Conservation (phyloP, 2,329 filamentous ascomycete genomes). For the Cordyceps farinosa region DNA sequence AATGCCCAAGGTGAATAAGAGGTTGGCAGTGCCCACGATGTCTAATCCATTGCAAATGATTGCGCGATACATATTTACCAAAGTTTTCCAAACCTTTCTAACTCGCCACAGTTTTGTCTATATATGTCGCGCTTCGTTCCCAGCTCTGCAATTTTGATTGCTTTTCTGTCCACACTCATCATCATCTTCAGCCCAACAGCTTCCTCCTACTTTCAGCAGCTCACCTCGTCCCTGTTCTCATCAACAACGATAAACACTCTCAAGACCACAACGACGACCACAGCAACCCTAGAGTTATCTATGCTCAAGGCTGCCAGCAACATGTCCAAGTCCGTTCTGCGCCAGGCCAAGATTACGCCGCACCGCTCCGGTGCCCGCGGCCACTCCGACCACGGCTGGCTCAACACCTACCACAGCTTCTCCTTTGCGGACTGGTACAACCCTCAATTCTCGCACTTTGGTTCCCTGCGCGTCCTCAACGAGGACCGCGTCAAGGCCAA, state of each 20-base stretch:
- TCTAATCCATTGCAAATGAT: conserved; percentile 22
- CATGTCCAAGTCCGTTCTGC: conserved; percentile 59
- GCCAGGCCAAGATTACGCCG: conserved; percentile 68
- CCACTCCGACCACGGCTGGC: conserved; percentile 80
- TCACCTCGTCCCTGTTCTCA: conserved; percentile 21
- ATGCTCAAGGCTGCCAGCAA: conserved; percentile 39
- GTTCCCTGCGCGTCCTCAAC: conserved; percentile 78
- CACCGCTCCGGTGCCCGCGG: conserved; percentile 70
- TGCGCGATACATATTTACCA: conserved; percentile 13
- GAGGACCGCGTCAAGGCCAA: conserved; percentile 76
- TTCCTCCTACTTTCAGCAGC: conserved; percentile 24
- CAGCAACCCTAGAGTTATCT: conserved; percentile 12
- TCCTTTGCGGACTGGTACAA: conserved; percentile 72
- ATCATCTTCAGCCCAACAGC: conserved; percentile 27
- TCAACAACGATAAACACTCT: conserved; percentile 13
- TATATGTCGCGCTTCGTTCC: conserved; percentile 38
- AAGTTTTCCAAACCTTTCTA: conserved; percentile 21
- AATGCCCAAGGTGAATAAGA: not conserved
- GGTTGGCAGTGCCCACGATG: conserved; percentile 7
- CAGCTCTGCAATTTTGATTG: conserved; percentile 34
- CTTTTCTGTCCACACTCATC: conserved; percentile 37
- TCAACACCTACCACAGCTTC: conserved; percentile 84
- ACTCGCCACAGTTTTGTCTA: conserved; percentile 23
- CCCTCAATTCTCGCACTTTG: conserved; percentile 64
- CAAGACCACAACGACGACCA: conserved; percentile 13